Evolutionary conservation across 805 yeast species (phyloP).

Genomic region (Schwanniomyces sp.): DNA sequence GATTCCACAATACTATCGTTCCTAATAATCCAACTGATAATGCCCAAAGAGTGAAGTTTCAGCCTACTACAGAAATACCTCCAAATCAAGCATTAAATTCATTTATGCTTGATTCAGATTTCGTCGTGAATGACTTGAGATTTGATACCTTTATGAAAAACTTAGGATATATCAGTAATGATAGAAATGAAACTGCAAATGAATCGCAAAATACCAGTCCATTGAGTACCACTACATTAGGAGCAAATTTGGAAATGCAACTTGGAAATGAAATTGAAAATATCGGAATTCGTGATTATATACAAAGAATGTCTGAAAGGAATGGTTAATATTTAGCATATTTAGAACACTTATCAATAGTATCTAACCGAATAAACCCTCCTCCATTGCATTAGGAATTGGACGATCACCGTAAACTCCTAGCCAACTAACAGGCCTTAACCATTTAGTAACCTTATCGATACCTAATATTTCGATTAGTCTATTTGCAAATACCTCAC

Average conservation of each 20-base stretch:
- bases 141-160: not conserved
- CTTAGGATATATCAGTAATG: constrained; percentile 2
- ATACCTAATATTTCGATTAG: constrained; percentile 23
- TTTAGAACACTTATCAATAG: not conserved
- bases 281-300: constrained; percentile 6
- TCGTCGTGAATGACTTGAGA: not conserved
- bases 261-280: constrained; percentile 3
- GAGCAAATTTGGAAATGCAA: not conserved
- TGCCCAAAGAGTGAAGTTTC: not conserved
- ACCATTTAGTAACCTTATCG: constrained; percentile 28
- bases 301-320: constrained; percentile 4
- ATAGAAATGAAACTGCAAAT: not conserved
- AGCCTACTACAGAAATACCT: not conserved
- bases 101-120: constrained; percentile 2
- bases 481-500: constrained; percentile 48
- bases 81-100: not conserved
- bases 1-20: not conserved
- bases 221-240: not conserved
- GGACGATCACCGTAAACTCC: constrained; percentile 80
- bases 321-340: constrained; percentile 1
- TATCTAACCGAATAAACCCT: constrained; percentile 65
- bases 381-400: constrained; percentile 67
- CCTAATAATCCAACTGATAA: not conserved
- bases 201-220: not conserved
- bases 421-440: constrained; percentile 74